Conservation (phyloP, 805 yeast species). For the Candida schatavii region DNA sequence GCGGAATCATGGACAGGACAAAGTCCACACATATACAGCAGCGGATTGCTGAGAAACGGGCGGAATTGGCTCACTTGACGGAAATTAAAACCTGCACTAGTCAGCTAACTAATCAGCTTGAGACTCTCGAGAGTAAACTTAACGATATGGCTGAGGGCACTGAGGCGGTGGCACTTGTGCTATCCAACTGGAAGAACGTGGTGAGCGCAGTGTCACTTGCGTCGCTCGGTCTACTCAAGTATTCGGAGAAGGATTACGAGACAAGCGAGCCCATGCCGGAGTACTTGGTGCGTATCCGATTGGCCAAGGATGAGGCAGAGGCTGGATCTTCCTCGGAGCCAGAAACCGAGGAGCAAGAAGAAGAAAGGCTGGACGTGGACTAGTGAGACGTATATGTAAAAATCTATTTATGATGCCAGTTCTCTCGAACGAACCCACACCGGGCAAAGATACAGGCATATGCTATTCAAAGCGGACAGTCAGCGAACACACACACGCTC, state of each 20-base stretch:
- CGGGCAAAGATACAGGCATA: neutral
- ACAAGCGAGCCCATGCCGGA: constrained; percentile 56
- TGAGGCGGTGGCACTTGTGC: constrained; percentile 53
- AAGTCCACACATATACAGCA: constrained; percentile 15
- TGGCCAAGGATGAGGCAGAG: constrained; percentile 36
- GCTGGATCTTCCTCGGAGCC: constrained; percentile 9
- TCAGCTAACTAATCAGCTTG: constrained; percentile 45
- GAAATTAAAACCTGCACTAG: constrained; percentile 48
- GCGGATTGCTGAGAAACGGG: constrained; percentile 43
- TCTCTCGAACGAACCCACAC: neutral
- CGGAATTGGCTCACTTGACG: constrained; percentile 49
- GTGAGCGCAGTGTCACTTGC: constrained; percentile 61
- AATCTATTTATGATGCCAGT: neutral
- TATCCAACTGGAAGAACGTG: constrained; percentile 66
- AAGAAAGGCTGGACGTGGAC: constrained; percentile 5
- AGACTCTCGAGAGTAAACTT: constrained; percentile 46
- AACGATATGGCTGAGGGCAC: constrained; percentile 55
- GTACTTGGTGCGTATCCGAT: constrained; percentile 56
- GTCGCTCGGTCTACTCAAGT: constrained; percentile 45
- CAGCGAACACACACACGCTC: too few species aligned
- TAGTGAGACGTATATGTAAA: neutral
- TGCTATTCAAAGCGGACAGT: too few species aligned
- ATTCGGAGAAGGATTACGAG: constrained; percentile 43
- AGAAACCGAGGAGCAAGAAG: constrained; percentile 9
- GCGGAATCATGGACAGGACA: constrained; percentile 1